Base-by-base conservation (phyloP, 192 early-diverging fungal genomes). In the Backusella sp. region DNA sequence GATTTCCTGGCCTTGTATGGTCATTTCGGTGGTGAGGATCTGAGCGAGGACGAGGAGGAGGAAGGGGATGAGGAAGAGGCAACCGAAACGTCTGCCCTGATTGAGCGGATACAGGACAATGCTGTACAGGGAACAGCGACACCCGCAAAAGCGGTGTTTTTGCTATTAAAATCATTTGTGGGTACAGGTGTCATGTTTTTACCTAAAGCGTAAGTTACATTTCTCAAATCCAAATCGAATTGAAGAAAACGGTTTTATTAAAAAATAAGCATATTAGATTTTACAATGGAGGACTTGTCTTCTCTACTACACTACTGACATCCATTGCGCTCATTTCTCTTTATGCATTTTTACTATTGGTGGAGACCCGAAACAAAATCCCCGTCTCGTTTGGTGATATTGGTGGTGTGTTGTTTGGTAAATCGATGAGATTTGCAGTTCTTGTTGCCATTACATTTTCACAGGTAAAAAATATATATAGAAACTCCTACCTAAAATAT, bases 1-100 rank as follows among this genome's bases (percentile, higher is more conserved):
- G 97, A 99, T 80, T 97, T 97, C 73, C 87, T 99, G 71, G 93
- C 90, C 23, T 84, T 99, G 78, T 97, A 95, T 67, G 96, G 96
- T 66, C 96, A 94, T 75, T 98, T 96, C 82, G 97, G 94, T 28
- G 97, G 96, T 35, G 96, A 95, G 80, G 94, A 95, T 71, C 88
- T 92, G 70, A 93, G 94, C 34, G 93, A 93, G 53, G 93, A 94
- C 75, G 91, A 91, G 72, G 73, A 90, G 70, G 80, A 62, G 12
- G 93, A 88, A 17, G 75, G 44, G 32, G 84, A 76, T 12, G 77
- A 77, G 21, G 71, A 68, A 14, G 49, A 37, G 0, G 65, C 49
- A 44, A 44, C 42, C 4, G 87, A 86, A 68, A 21, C 39, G 1
- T 70, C 82, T 30, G 84, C 84, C 17, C 62, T 88, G 68, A 80